These are phyloP conservation scores for Colletotrichum navitas DNA, from an alignment of 2,329 filamentous ascomycete species.

Conservation along the genomic window DNA sequence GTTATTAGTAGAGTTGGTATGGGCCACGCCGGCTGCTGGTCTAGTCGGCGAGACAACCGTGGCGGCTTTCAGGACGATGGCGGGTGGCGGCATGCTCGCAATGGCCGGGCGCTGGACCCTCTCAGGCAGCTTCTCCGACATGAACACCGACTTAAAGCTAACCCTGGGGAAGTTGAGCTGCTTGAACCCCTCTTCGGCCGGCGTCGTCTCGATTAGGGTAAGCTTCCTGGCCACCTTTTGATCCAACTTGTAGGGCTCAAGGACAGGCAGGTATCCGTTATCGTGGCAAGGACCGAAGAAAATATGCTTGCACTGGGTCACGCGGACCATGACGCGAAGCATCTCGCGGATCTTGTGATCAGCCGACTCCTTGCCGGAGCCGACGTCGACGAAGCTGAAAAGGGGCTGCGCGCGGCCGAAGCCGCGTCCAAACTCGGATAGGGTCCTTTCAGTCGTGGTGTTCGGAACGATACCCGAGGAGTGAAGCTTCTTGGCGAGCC, in stretches of 20 bases:
- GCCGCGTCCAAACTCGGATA: constrained; percentile 50
- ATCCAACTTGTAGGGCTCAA: constrained; percentile 50
- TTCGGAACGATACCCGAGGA: constrained; percentile 46
- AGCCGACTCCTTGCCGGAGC: constrained; percentile 52
- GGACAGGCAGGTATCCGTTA: constrained; percentile 51
- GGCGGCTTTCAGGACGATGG: neutral
- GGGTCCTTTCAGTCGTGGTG: constrained; percentile 41
- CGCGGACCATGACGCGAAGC: constrained; percentile 50
- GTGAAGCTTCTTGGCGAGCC: constrained; percentile 48
- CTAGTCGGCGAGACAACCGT: neutral
- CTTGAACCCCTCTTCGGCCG: constrained; percentile 49
- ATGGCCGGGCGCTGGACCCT: constrained; percentile 11
- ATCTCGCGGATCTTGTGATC: constrained; percentile 53
- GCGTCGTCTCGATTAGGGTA: constrained; percentile 50
- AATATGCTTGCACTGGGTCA: constrained; percentile 50
- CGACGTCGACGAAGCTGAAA: constrained; percentile 53
- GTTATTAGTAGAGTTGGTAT: neutral
- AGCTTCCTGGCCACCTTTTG: constrained; percentile 46
- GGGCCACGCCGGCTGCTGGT: neutral
- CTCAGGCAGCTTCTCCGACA: constrained; percentile 46
- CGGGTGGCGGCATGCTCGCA: constrained; percentile 18
- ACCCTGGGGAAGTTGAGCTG: constrained; percentile 48
- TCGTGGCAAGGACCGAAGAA: constrained; percentile 52
- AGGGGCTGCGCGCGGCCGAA: constrained; percentile 52
- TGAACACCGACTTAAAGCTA: constrained; percentile 49